phyloP scores from a whole-genome alignment of 257 asterid species.

The Leptodermis oblonga region DNA sequence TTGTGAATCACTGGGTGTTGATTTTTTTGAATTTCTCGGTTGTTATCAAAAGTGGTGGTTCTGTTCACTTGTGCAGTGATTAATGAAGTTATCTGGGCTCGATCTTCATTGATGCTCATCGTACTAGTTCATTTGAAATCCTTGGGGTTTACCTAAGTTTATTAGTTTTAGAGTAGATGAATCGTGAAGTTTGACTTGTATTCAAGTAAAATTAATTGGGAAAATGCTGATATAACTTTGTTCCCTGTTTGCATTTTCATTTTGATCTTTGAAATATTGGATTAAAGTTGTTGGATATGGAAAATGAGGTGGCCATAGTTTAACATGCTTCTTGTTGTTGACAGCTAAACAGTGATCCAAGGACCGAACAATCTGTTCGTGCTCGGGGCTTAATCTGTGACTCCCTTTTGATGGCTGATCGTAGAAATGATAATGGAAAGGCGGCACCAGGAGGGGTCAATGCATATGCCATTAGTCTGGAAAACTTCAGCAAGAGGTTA shows the following conservation, averaged over 20 bases:
- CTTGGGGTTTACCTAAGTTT: neutral
- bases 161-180: neutral
- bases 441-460: constrained; percentile 28
- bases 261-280: neutral
- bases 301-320: neutral
- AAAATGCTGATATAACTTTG: neutral
- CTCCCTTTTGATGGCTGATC: constrained; percentile 39
- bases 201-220: neutral
- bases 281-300: neutral
- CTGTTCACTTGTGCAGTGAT: neutral
- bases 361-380: constrained; percentile 1
- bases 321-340: constrained; percentile 9
- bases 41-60: neutral
- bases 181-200: neutral
- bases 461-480: constrained; percentile 43
- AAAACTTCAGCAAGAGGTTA: constrained; percentile 44
- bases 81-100: neutral
- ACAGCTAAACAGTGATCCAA: constrained; percentile 10
- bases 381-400: constrained; percentile 6
- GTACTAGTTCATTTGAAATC: neutral
- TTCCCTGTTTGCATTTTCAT: neutral
- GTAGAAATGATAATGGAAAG: constrained; percentile 32
- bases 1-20: neutral
- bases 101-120: neutral
- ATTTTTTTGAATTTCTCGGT: neutral